Percentiles rank a stretch among this genome's conserved stretches.
These are phyloP conservation scores for Colletotrichum sp. DNA, from an alignment of 2,329 filamentous ascomycete genomes.

Conservation along the genomic window DNA sequence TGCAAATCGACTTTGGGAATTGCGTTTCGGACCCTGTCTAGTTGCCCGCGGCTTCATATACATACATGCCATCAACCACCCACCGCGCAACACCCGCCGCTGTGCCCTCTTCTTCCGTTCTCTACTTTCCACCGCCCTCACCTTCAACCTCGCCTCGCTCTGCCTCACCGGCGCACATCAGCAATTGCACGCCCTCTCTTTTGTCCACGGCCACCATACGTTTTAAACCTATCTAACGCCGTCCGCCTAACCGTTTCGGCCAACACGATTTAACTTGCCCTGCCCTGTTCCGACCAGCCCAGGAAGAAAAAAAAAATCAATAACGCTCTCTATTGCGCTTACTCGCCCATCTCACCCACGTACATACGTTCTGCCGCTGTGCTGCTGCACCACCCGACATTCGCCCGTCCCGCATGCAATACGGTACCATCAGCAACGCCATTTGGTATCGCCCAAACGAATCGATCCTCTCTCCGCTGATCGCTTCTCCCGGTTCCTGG, in stretches of 20 bases:
- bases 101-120: slow-evolving; percentile 1
- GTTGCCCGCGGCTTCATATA: slow-evolving; percentile 9
- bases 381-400: background rate
- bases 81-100: background rate
- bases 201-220: background rate
- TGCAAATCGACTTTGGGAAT: background rate
- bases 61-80: slow-evolving; percentile 2
- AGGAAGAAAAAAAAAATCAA: background rate
- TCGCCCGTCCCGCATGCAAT: slow-evolving; percentile 8
- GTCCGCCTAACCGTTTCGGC: background rate
- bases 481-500: slow-evolving; percentile 4
- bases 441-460: background rate
- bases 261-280: background rate
- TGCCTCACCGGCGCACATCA: background rate
- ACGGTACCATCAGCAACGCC: background rate
- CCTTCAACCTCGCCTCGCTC: background rate
- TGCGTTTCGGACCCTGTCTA: slow-evolving; percentile 1
- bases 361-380: background rate
- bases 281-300: background rate
- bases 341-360: background rate
- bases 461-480: background rate
- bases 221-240: background rate
- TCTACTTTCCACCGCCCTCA: background rate
- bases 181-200: background rate
- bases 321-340: background rate